phyloP scores from a whole-genome alignment of 2,329 filamentous ascomycete genomes.

The Albifimbria verrucaria region DNA sequence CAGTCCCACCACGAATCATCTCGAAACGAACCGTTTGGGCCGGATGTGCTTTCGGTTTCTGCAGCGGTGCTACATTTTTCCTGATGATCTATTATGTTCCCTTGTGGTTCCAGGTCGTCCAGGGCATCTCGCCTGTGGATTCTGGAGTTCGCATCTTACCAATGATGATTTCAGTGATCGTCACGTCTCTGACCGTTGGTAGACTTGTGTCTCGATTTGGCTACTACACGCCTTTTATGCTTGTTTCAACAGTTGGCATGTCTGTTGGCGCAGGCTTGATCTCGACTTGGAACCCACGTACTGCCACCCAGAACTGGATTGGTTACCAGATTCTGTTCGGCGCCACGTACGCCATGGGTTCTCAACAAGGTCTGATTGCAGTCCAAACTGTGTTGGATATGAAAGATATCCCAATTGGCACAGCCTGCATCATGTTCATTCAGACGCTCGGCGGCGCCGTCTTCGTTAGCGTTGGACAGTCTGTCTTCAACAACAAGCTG shows the following conservation, averaged over 20 bases:
- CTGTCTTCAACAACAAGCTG: constrained; percentile 47
- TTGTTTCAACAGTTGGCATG: constrained; percentile 27
- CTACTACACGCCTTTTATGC: constrained; percentile 39
- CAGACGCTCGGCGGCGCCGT: constrained; percentile 42
- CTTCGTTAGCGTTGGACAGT: constrained; percentile 50
- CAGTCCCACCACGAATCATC: constrained; percentile 38
- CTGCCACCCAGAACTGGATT: constrained; percentile 19
- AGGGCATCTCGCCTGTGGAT: constrained; percentile 27
- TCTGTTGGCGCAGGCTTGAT: constrained; percentile 38
- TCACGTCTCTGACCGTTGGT: constrained; percentile 23
- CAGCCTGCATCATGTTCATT: constrained; percentile 43
- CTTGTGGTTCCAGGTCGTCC: constrained; percentile 49
- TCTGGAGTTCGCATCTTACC: constrained; percentile 25
- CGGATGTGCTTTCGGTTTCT: constrained; percentile 25
- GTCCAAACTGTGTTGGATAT: constrained; percentile 40
- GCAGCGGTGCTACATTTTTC: constrained; percentile 23
- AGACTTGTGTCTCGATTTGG: constrained; percentile 27
- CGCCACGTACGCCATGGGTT: constrained; percentile 37
- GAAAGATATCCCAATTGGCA: constrained; percentile 42
- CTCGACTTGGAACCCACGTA: constrained; percentile 29
- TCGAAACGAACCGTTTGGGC: constrained; percentile 35
- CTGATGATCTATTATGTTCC: constrained; percentile 41
- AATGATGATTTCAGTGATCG: constrained; percentile 23
- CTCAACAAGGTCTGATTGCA: constrained; percentile 43
- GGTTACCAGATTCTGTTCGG: constrained; percentile 37